Evolutionary conservation across 2,329 filamentous ascomycete species (phyloP).

Genomic region (Sordariomycetes sp.): DNA sequence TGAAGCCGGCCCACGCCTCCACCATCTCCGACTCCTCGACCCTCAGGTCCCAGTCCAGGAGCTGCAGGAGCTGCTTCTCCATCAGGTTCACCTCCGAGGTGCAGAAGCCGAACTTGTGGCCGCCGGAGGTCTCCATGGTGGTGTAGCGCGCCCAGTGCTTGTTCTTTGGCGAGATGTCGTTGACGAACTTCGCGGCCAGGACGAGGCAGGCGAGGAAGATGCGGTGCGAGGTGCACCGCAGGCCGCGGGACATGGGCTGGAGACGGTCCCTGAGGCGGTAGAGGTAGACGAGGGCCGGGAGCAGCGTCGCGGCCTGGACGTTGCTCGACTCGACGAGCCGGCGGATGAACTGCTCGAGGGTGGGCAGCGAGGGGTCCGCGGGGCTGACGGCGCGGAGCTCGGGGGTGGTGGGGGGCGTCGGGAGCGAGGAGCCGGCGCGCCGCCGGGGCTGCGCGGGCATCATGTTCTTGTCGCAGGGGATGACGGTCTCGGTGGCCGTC

Average conservation of each 20-base stretch:
- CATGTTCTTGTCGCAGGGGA: slow-evolving; percentile 58
- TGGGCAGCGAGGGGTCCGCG: slow-evolving; percentile 50
- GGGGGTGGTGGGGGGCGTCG: slow-evolving; percentile 37
- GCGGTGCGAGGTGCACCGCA: slow-evolving; percentile 91
- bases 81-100: slow-evolving; percentile 96
- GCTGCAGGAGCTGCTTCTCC: slow-evolving; percentile 95
- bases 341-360: slow-evolving; percentile 81
- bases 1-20: slow-evolving; percentile 74
- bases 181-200: slow-evolving; percentile 88
- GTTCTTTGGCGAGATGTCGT: slow-evolving; percentile 98
- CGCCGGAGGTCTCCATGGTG: slow-evolving; percentile 47
- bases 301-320: slow-evolving; percentile 92
- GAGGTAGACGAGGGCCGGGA: slow-evolving; percentile 94
- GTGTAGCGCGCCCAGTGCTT: slow-evolving; percentile 99
- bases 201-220: slow-evolving; percentile 90
- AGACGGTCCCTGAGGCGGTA: slow-evolving; percentile 70
- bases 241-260: slow-evolving; percentile 88
- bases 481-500: slow-evolving; percentile 61
- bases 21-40: slow-evolving; percentile 80
- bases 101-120: slow-evolving; percentile 72
- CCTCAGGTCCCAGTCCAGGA: slow-evolving; percentile 87
- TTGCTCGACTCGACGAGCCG: slow-evolving; percentile 86
- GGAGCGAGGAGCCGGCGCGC: slow-evolving; percentile 22
- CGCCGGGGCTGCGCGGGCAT: slow-evolving; percentile 28
- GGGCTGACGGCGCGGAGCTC: slow-evolving; percentile 30